Conservation (phyloP, 139 green algal genomes). For the Coccomyxa sp. region DNA sequence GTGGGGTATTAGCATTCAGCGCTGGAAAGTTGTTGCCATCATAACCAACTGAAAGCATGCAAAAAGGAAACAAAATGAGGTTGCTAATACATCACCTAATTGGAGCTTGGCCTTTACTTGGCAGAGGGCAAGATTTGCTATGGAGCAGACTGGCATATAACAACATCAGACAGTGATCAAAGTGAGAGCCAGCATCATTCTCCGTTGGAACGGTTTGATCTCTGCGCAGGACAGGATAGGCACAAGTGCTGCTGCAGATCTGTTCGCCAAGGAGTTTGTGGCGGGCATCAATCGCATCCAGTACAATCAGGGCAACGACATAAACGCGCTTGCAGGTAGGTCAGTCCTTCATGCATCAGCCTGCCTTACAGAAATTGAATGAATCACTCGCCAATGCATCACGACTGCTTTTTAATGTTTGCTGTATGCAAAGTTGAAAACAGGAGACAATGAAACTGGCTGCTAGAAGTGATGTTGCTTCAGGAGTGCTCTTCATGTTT, state of each 20-base stretch:
- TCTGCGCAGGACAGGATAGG: background rate
- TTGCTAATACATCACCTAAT: too few species aligned
- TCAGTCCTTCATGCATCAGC: background rate
- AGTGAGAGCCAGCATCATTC: background rate
- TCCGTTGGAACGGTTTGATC: background rate
- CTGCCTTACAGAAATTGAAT: background rate
- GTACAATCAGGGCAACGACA: slow-evolving; percentile 61
- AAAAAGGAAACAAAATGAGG: too few species aligned
- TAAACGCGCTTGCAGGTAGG: slow-evolving; percentile 57
- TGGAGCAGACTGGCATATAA: too few species aligned
- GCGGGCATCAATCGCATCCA: slow-evolving; percentile 48
- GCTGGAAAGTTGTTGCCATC: too few species aligned
- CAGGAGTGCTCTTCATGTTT: too few species aligned
- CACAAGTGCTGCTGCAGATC: background rate
- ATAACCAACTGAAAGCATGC: too few species aligned
- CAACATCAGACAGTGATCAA: background rate
- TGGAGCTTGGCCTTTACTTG: too few species aligned
- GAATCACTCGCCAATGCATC: background rate
- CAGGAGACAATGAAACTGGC: too few species aligned
- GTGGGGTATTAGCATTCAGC: too few species aligned
- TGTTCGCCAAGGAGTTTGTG: slow-evolving; percentile 40
- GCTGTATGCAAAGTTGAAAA: background rate
- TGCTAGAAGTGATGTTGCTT: too few species aligned
- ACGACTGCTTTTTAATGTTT: background rate
- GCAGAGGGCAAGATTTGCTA: too few species aligned